Conservation (phyloP, 208 protist genomes). For the Trypanosoma brucei region DNA sequence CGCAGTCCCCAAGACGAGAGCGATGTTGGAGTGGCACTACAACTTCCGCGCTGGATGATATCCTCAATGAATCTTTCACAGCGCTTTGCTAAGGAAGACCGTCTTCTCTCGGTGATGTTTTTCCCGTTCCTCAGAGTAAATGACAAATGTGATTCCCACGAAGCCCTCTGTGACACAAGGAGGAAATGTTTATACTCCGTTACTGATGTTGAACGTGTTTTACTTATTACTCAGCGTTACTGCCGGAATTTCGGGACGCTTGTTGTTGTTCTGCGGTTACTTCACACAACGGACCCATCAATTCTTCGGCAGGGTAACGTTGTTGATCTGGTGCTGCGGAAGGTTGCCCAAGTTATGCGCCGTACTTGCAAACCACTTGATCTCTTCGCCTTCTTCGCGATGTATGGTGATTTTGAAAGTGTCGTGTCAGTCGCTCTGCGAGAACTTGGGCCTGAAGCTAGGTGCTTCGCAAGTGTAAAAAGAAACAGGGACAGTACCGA, state of each 20-base stretch:
- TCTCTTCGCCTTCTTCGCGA: slow-evolving; percentile 23
- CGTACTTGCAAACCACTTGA: slow-evolving; percentile 18
- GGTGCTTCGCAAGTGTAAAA: slow-evolving; percentile 8
- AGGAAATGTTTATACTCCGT: neutral
- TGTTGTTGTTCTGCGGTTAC: slow-evolving; percentile 8
- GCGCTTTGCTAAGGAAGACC: neutral
- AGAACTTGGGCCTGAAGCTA: slow-evolving; percentile 17
- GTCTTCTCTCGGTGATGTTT: slow-evolving; percentile 16
- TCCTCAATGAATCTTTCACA: slow-evolving; percentile 9
- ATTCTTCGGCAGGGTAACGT: slow-evolving; percentile 11
- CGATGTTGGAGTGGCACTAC: neutral
- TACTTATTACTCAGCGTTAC: slow-evolving; percentile 15
- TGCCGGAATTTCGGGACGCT: slow-evolving; percentile 28
- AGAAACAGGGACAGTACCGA: neutral
- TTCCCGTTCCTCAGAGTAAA: slow-evolving; percentile 10
- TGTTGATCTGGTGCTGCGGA: slow-evolving; percentile 17
- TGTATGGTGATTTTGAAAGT: slow-evolving; percentile 16
- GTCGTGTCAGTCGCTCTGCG: slow-evolving; percentile 10
- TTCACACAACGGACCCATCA: slow-evolving; percentile 2
- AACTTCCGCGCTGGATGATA: slow-evolving; percentile 21
- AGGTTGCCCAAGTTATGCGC: slow-evolving; percentile 20
- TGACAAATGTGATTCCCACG: neutral
- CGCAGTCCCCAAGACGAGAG: neutral
- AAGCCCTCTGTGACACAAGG: neutral
- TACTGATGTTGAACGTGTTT: neutral